phyloP scores from a whole-genome alignment of 768 basidiomycete species.

The Mycena chlorophos region DNA sequence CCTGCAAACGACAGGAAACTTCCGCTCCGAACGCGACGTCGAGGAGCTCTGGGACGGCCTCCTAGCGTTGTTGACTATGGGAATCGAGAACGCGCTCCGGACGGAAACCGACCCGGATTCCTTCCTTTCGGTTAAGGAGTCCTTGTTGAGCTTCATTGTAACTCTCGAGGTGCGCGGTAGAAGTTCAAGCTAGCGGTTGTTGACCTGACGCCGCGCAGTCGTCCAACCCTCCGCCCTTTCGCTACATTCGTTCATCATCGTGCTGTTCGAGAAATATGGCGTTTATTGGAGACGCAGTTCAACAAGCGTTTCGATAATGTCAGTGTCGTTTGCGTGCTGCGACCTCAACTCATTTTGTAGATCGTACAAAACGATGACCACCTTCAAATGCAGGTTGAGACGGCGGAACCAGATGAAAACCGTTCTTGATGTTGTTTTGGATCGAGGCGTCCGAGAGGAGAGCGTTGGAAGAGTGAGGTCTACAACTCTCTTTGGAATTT shows the following conservation, averaged over 20 bases:
- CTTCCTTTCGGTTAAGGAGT: conserved; percentile 82
- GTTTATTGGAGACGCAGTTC: conserved; percentile 79
- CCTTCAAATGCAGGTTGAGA: conserved; percentile 78
- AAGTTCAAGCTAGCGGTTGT: background rate
- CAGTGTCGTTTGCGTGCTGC: conserved; percentile 24
- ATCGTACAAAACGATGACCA: conserved; percentile 86
- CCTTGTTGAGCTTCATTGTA: conserved; percentile 82
- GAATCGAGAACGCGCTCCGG: conserved; percentile 70
- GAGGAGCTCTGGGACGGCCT: conserved; percentile 95
- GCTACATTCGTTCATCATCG: conserved; percentile 81
- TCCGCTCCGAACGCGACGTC: conserved; percentile 88
- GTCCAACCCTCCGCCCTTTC: conserved; percentile 81
- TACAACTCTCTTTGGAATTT: background rate
- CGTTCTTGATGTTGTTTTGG: conserved; percentile 83
- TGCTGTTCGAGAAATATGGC: conserved; percentile 87
- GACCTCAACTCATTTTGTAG: conserved; percentile 38
- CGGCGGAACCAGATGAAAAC: conserved; percentile 61
- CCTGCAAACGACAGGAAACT: conserved; percentile 81
- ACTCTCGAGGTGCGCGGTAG: conserved; percentile 78
- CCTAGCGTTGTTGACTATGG: conserved; percentile 67
- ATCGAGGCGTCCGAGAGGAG: conserved; percentile 66
- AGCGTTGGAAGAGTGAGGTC: conserved; percentile 53
- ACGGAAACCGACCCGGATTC: conserved; percentile 78
- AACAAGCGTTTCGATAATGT: conserved; percentile 81
- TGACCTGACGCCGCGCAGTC: conserved; percentile 48